Conservation (phyloP, 805 yeast species). For the Maudiozyma turicensis region DNA sequence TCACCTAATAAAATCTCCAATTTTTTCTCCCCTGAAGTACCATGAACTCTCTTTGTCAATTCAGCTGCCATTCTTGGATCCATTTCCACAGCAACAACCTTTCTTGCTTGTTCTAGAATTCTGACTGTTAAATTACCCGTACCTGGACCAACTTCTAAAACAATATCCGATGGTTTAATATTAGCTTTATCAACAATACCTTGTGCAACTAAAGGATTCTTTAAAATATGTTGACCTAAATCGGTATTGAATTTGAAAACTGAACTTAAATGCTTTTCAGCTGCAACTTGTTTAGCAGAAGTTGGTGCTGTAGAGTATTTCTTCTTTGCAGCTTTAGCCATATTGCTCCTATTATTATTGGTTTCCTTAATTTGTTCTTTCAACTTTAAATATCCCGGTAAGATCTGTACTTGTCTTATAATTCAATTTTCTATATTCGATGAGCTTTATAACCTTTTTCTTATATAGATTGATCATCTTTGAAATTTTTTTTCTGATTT, state of each 20-base stretch:
- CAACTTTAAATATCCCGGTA: background rate
- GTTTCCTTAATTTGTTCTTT: background rate
- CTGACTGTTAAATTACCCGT: constrained; percentile 95
- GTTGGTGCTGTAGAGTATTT: constrained; percentile 43
- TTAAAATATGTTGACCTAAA: constrained; percentile 92
- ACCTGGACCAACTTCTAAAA: constrained; percentile 97
- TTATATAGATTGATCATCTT: too few relatives aligned
- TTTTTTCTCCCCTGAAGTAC: constrained; percentile 88
- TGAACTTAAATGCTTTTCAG: constrained; percentile 54
- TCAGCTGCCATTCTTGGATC: constrained; percentile 99
- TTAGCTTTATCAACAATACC: constrained; percentile 96
- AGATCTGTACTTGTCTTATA: too few relatives aligned
- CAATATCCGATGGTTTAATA: constrained; percentile 84
- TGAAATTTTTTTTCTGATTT: too few relatives aligned
- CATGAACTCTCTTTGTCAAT: constrained; percentile 92
- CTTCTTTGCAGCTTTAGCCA: constrained; percentile 60
- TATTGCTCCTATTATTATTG: constrained; percentile 13
- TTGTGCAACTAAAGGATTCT: constrained; percentile 93
- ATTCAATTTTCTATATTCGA: too few relatives aligned
- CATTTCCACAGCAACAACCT: constrained; percentile 95
- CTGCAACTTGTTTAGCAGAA: constrained; percentile 50
- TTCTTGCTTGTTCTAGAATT: constrained; percentile 83
- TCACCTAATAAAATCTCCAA: constrained; percentile 89
- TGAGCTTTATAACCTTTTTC: too few relatives aligned
- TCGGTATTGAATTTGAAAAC: constrained; percentile 96